Evolutionary conservation across 805 yeast species (phyloP).

Genomic region (Wickerhamiella occidentalis): DNA sequence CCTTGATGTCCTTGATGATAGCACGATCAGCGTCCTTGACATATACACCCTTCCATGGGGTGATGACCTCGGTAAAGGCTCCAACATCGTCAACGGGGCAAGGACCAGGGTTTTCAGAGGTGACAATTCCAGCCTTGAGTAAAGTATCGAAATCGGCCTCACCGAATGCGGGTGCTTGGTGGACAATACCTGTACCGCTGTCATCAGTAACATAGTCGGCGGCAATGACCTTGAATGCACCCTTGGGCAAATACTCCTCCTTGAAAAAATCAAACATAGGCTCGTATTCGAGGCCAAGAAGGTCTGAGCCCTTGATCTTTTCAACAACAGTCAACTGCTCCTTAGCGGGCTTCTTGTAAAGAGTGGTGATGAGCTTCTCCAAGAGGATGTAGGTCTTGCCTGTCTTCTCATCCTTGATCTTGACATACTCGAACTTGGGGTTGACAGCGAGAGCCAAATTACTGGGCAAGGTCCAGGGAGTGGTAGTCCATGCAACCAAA

Average conservation of each 20-base stretch:
- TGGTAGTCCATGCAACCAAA: slow-evolving; percentile 97
- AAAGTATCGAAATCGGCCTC: slow-evolving; percentile 92
- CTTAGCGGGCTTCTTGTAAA: slow-evolving; percentile 89
- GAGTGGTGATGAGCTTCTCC: slow-evolving; percentile 67
- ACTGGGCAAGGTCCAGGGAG: slow-evolving; percentile 98
- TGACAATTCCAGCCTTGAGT: slow-evolving; percentile 59
- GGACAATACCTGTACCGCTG: slow-evolving; percentile 98
- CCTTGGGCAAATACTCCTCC: slow-evolving; percentile 54
- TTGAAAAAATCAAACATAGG: slow-evolving; percentile 78
- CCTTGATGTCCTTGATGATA: slow-evolving; percentile 75
- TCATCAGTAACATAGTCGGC: slow-evolving; percentile 83
- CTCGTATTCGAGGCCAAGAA: slow-evolving; percentile 65
- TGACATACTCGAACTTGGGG: slow-evolving; percentile 82
- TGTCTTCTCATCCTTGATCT: slow-evolving; percentile 80
- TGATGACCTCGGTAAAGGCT: slow-evolving; percentile 60
- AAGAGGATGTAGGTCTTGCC: slow-evolving; percentile 70
- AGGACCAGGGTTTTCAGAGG: slow-evolving; percentile 62
- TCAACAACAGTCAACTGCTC: slow-evolving; percentile 80
- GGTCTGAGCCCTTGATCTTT: slow-evolving; percentile 62
- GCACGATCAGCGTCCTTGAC: slow-evolving; percentile 93
- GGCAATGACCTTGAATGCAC: slow-evolving; percentile 67
- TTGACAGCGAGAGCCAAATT: slow-evolving; percentile 86
- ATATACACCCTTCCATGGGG: slow-evolving; percentile 66
- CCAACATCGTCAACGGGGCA: slow-evolving; percentile 94
- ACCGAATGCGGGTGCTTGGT: slow-evolving; percentile 98